phyloP scores from a whole-genome alignment of 371 early-diverging fungal species.

The Apophysomyces trapeziformis region DNA sequence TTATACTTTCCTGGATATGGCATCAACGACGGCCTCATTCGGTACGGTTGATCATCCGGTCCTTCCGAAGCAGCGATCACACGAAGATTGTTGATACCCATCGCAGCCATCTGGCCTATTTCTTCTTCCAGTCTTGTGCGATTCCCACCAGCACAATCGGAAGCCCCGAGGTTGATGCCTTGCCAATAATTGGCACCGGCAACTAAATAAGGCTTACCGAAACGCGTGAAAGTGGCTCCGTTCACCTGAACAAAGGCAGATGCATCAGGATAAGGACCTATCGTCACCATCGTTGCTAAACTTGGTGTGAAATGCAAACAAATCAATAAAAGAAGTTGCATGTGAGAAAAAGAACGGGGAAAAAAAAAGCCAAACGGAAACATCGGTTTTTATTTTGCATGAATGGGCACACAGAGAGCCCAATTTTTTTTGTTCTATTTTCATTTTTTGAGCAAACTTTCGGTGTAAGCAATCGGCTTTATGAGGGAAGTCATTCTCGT shows the following conservation, averaged over 20 bases:
- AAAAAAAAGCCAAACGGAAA: not conserved
- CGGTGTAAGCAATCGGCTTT: too few species aligned
- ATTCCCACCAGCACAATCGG: conserved; percentile 45
- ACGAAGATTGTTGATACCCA: conserved; percentile 66
- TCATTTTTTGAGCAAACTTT: too few species aligned
- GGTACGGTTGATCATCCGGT: conserved; percentile 62
- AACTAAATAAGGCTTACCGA: conserved; percentile 40
- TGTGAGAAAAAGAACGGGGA: conserved; percentile 1
- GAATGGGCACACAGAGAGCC: not conserved
- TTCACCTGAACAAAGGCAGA: conserved; percentile 30
- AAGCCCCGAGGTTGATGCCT: conserved; percentile 69
- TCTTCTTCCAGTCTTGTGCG: conserved; percentile 55
- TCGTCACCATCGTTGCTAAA: not conserved
- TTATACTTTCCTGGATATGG: conserved; percentile 57
- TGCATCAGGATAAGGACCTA: not conserved
- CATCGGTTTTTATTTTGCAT: not conserved
- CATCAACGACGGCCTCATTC: conserved; percentile 67
- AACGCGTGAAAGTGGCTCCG: conserved; percentile 26
- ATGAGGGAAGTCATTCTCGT: too few species aligned
- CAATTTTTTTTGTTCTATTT: too few species aligned
- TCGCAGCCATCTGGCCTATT: conserved; percentile 43
- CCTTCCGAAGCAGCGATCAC: conserved; percentile 71
- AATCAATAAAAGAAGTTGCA: not conserved
- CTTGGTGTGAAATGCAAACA: not conserved
- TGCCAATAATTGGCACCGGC: conserved; percentile 76